Conservation (phyloP, 495 filamentous ascomycete genomes). For the Talaromyces adpressus region DNA sequence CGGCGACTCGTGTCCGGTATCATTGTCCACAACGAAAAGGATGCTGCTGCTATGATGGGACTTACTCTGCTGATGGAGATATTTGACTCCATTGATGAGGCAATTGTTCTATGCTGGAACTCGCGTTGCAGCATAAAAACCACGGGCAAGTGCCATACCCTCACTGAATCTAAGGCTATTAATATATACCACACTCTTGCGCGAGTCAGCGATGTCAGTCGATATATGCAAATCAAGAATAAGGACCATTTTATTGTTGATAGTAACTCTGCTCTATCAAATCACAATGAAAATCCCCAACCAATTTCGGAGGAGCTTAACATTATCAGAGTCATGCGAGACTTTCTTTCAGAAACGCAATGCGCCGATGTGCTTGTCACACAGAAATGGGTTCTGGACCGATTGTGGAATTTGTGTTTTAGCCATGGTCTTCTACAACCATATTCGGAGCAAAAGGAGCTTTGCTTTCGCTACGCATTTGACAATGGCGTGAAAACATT, state of each 20-base stretch:
- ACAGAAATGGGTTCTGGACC: conserved; percentile 79
- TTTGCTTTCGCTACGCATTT: conserved; percentile 65
- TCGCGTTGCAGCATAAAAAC: conserved; percentile 23
- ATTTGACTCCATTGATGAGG: conserved; percentile 37
- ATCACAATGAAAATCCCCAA: conserved; percentile 40
- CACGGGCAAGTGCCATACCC: conserved; percentile 25
- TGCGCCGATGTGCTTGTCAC: conserved; percentile 62
- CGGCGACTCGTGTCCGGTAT: conserved; percentile 35
- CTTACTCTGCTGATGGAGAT: conserved; percentile 34
- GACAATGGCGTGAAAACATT: conserved; percentile 60
- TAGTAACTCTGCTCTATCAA: conserved; percentile 45
- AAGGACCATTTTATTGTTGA: conserved; percentile 52
- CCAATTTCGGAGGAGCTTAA: conserved; percentile 29
- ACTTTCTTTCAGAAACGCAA: conserved; percentile 60
- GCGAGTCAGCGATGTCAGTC: conserved; percentile 23
- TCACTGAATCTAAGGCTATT: conserved; percentile 29
- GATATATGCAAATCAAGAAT: conserved; percentile 28
- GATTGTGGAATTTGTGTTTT: conserved; percentile 65
- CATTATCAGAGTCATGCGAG: not conserved
- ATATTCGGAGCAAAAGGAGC: conserved; percentile 41
- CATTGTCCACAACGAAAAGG: conserved; percentile 38
- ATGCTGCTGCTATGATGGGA: conserved; percentile 38
- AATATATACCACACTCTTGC: conserved; percentile 28
- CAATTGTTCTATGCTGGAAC: conserved; percentile 37
- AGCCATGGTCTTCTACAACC: conserved; percentile 48